phyloP scores from a whole-genome alignment of 2,329 filamentous ascomycete genomes.

The Ophiostoma perfectum region DNA sequence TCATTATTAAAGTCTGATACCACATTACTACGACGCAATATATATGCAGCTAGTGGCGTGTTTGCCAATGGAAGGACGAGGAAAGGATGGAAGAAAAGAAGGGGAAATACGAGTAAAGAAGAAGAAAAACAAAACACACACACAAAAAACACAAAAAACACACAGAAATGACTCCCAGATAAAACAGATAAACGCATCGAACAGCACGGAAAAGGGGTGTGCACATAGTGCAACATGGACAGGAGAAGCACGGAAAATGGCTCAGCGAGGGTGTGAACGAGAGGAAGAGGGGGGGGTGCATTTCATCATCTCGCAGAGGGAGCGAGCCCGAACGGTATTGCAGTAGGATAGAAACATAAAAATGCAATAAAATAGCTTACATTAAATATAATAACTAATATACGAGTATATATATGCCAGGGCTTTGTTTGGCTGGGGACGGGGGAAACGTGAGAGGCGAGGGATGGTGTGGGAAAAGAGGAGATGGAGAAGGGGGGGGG shows the following conservation, averaged over 20 bases:
- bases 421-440: not conserved
- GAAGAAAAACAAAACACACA: not conserved
- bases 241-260: not conserved
- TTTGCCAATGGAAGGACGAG: slow-evolving; percentile 6
- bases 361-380: not conserved
- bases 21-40: not conserved
- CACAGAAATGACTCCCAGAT: not conserved
- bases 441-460: not conserved
- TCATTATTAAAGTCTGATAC: no score
- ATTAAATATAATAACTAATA: no score
- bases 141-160: not conserved
- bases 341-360: not conserved
- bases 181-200: not conserved
- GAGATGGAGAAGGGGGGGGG: slow-evolving; percentile 3
- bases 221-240: no score
- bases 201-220: not conserved
- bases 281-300: not conserved
- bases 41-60: not conserved
- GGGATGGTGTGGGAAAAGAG: not conserved
- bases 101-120: not conserved
- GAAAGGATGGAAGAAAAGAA: slow-evolving; percentile 1
- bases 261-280: not conserved
- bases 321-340: no score
- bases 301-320: no score
- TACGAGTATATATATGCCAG: no score